These are phyloP conservation scores for Boeremia lycopersici DNA, from an alignment of 2,329 filamentous ascomycete species.

Conservation along the genomic window DNA sequence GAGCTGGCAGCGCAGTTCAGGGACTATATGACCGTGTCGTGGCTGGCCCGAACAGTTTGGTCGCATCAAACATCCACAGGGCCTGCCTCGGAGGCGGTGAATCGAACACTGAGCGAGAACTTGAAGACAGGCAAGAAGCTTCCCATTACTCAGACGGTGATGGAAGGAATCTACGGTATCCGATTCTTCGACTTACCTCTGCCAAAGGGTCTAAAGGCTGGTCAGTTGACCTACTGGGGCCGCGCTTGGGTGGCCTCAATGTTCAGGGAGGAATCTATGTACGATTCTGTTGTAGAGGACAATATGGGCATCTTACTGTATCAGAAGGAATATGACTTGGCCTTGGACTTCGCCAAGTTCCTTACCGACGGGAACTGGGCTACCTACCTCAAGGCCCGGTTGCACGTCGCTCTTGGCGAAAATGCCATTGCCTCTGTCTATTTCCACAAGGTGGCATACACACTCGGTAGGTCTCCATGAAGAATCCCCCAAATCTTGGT, in stretches of 20 bases:
- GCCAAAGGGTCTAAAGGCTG: slow-evolving; percentile 33
- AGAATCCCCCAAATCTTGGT: neutral
- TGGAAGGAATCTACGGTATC: slow-evolving; percentile 44
- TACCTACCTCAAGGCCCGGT: slow-evolving; percentile 81
- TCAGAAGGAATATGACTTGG: slow-evolving; percentile 55
- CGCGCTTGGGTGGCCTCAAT: slow-evolving; percentile 52
- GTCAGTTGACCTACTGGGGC: slow-evolving; percentile 53
- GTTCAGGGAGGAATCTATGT: slow-evolving; percentile 43
- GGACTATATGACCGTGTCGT: slow-evolving; percentile 44
- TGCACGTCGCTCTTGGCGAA: slow-evolving; percentile 75
- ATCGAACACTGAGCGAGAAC: slow-evolving; percentile 33
- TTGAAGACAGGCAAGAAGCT: slow-evolving; percentile 34
- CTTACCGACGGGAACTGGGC: slow-evolving; percentile 63
- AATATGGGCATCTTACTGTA: slow-evolving; percentile 54
- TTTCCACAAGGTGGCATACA: slow-evolving; percentile 83
- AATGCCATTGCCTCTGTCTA: slow-evolving; percentile 72
- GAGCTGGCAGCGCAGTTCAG: slow-evolving; percentile 60
- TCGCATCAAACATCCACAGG: slow-evolving; percentile 38
- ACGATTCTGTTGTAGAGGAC: slow-evolving; percentile 46
- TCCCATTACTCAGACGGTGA: slow-evolving; percentile 43
- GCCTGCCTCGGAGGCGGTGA: slow-evolving; percentile 31
- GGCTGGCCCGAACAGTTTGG: slow-evolving; percentile 45
- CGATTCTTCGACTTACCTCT: slow-evolving; percentile 40
- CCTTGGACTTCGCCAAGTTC: slow-evolving; percentile 70
- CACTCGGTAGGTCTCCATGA: slow-evolving; percentile 67